phyloP scores from a whole-genome alignment of 1,284 basidiomycete genomes.

The Microbotryomycetes sp. region DNA sequence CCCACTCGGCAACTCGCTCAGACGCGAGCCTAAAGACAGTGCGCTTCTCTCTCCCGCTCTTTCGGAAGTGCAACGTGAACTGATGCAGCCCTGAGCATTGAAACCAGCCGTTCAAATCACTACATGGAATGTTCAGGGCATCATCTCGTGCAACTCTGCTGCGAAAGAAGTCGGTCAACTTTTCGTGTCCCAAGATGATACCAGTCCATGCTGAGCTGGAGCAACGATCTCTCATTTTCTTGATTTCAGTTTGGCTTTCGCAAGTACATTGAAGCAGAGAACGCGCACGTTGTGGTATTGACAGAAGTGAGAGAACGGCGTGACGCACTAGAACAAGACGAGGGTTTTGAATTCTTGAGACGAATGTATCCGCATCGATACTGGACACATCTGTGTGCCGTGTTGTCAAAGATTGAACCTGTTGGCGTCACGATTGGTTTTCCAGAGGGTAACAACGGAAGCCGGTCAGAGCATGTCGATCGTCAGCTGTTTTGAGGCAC shows the following conservation, averaged over 20 bases:
- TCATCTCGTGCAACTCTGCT: conserved; percentile 9
- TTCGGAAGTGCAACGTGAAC: too few species aligned
- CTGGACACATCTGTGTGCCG: conserved; percentile 71
- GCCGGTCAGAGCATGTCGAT: conserved; percentile 19
- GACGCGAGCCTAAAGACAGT: not conserved
- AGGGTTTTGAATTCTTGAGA: conserved; percentile 20
- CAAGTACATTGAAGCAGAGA: conserved; percentile 67
- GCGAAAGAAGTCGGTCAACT: conserved; percentile 10
- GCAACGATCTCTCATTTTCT: not conserved
- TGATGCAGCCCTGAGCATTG: too few species aligned
- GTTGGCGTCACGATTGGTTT: conserved; percentile 58
- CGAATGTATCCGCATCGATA: conserved; percentile 50
- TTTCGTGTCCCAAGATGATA: not conserved
- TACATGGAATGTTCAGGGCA: conserved; percentile 25
- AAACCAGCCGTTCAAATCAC: conserved; percentile 13
- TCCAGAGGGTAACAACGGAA: conserved; percentile 43
- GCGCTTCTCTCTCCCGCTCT: not conserved
- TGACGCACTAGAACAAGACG: conserved; percentile 49
- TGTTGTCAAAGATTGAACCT: conserved; percentile 69
- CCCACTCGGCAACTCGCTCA: too few species aligned
- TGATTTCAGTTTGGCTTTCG: conserved; percentile 13
- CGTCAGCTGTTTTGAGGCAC: too few species aligned
- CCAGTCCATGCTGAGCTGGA: too few species aligned
- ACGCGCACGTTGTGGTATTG: conserved; percentile 67
- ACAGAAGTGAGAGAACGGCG: conserved; percentile 50